These are phyloP conservation scores for Posidonia australis DNA, from an alignment of 106 monocot genomes.

Conservation along the genomic window DNA sequence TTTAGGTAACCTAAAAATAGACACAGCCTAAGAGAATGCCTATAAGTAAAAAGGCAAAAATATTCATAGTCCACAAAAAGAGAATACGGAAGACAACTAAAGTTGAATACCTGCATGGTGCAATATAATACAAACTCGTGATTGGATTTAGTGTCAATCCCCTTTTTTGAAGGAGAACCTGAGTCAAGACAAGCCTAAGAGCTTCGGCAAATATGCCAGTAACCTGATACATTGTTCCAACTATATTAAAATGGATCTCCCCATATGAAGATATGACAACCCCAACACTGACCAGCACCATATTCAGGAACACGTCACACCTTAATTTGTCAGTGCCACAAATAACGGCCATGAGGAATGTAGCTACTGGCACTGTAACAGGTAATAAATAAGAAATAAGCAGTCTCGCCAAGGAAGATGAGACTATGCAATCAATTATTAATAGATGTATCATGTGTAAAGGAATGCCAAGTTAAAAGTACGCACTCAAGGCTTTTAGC, in stretches of 20 bases:
- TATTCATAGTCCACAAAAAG: too few relatives aligned
- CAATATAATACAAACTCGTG: constrained; percentile 94
- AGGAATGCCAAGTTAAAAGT: not conserved
- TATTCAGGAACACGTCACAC: constrained; percentile 78
- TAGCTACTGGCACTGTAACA: constrained; percentile 92
- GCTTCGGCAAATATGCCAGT: constrained; percentile 94
- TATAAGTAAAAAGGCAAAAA: too few relatives aligned
- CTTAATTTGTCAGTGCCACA: constrained; percentile 89
- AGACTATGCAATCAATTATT: not conserved
- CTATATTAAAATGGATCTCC: constrained; percentile 82
- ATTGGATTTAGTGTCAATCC: constrained; percentile 86
- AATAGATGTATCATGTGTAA: not conserved
- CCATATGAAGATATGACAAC: constrained; percentile 95
- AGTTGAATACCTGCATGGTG: constrained; percentile 61
- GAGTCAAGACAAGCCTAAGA: constrained; percentile 89
- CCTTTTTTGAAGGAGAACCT: constrained; percentile 93
- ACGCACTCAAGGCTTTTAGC: constrained; percentile 92
- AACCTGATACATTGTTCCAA: constrained; percentile 86
- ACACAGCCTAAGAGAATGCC: too few relatives aligned
- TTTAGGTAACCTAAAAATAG: too few relatives aligned
- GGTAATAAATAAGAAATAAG: not conserved
- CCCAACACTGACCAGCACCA: constrained; percentile 90
- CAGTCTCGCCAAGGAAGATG: not conserved
- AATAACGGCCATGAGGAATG: constrained; percentile 80
- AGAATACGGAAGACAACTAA: too few relatives aligned